Percentiles rank a stretch among this genome's conserved stretches.
phyloP scores from a whole-genome alignment of 148 eudicot species.

The Rhododendron mucronatum region DNA sequence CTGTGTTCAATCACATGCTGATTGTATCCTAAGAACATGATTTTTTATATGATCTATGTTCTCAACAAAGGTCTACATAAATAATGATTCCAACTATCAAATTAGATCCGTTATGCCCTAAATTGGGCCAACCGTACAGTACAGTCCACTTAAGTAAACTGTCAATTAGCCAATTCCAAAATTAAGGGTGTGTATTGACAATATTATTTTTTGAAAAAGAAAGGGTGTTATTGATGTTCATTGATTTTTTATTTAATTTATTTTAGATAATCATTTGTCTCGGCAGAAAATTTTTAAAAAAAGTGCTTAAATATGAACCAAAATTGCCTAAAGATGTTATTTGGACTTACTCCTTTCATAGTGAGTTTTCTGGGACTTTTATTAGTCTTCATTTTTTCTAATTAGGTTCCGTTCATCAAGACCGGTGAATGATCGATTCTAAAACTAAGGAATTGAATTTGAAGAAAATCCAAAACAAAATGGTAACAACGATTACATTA shows the following conservation, averaged over 20 bases:
- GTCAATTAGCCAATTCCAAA: neutral
- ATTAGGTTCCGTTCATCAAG: neutral
- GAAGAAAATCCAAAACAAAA: neutral
- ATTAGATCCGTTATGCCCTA: neutral
- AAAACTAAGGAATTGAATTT: neutral
- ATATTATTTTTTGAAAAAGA: too few relatives aligned
- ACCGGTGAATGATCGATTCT: neutral
- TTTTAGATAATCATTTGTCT: neutral
- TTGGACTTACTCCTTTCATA: neutral
- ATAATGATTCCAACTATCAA: neutral
- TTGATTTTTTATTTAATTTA: neutral
- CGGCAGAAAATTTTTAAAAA: too few relatives aligned
- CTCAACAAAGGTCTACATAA: neutral
- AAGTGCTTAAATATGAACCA: too few relatives aligned
- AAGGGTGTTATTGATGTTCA: neutral
- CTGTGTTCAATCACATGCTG: too few relatives aligned
- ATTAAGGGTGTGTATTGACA: neutral
- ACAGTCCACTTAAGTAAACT: neutral
- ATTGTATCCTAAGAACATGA: too few relatives aligned
- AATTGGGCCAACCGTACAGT: neutral
- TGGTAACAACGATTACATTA: neutral
- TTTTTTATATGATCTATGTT: too few relatives aligned
- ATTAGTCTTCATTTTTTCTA: neutral
- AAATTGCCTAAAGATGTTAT: too few relatives aligned
- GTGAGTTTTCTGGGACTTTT: neutral